phyloP scores from a whole-genome alignment of 2,329 filamentous ascomycete species.

The Exophiala dermatitidis region DNA sequence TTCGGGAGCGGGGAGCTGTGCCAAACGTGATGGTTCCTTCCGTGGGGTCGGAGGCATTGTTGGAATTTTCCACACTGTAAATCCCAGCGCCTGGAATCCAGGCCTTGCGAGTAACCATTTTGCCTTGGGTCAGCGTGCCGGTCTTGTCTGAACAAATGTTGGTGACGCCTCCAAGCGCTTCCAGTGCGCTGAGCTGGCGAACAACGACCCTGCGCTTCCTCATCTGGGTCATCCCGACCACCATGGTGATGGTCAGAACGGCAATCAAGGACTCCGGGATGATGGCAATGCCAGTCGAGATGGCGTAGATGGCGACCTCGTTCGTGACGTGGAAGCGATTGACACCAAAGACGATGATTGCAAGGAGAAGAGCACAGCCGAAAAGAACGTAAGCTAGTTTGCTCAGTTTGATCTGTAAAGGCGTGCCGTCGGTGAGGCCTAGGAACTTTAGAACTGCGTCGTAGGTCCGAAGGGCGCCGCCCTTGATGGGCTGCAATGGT shows the following conservation, averaged over 20 bases:
- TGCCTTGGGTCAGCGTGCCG: constrained; percentile 49
- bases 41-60: constrained; percentile 50
- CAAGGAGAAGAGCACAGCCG: constrained; percentile 57
- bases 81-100: constrained; percentile 50
- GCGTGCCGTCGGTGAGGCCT: constrained; percentile 64
- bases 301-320: constrained; percentile 54
- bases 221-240: constrained; percentile 50
- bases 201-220: constrained; percentile 48
- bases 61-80: constrained; percentile 47
- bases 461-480: constrained; percentile 41
- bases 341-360: constrained; percentile 56
- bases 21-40: constrained; percentile 41
- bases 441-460: constrained; percentile 50
- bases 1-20: constrained; percentile 29
- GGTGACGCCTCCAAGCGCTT: constrained; percentile 51
- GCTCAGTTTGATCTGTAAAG: constrained; percentile 75
- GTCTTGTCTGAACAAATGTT: constrained; percentile 55
- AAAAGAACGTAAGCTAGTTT: constrained; percentile 79
- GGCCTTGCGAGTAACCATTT: constrained; percentile 54
- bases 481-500: constrained; percentile 43
- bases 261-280: constrained; percentile 59
- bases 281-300: constrained; percentile 53
- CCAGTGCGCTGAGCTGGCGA: constrained; percentile 48
- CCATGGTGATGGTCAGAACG: constrained; percentile 56
- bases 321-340: constrained; percentile 50